These are phyloP conservation scores for Sisymbrium altissimum DNA, from an alignment of 345 rosid species.

Conservation along the genomic window DNA sequence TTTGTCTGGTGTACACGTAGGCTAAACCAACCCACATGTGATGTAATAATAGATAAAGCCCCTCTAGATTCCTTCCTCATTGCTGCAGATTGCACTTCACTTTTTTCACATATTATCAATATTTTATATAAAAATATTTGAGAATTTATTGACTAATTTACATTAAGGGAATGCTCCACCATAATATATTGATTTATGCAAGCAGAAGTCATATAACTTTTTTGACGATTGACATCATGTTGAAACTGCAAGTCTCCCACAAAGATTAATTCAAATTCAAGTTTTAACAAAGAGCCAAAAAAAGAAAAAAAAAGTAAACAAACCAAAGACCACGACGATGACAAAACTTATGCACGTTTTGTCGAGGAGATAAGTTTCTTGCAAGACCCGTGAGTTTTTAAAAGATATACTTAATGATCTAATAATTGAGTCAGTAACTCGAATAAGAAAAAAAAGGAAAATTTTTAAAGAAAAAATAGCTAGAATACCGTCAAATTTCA, in stretches of 20 bases:
- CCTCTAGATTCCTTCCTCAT: constrained; percentile 19
- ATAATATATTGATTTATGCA: background rate
- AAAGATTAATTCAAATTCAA: background rate
- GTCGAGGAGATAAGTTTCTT: too few relatives aligned
- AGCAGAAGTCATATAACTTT: constrained; percentile 7
- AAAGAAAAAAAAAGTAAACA: too few relatives aligned
- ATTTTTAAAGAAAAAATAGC: too few relatives aligned
- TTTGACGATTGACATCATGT: background rate
- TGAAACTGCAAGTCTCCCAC: background rate
- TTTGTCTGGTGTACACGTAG: background rate
- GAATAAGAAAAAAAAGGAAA: too few relatives aligned
- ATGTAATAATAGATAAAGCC: background rate
- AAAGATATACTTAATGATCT: too few relatives aligned
- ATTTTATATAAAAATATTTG: background rate
- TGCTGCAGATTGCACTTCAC: background rate
- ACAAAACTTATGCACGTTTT: too few relatives aligned
- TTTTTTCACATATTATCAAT: background rate
- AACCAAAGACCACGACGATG: too few relatives aligned
- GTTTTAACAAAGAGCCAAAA: too few relatives aligned
- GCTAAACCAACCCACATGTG: background rate
- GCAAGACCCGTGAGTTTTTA: too few relatives aligned
- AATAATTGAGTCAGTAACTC: too few relatives aligned
- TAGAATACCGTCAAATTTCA: too few relatives aligned
- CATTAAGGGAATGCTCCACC: constrained; percentile 1
- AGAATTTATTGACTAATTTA: background rate